A percentile compares a stretch with the other conserved stretches of the same genome.
Conservation (phyloP, 2,329 filamentous ascomycete species). For the Talaromyces albobiverticillius region DNA sequence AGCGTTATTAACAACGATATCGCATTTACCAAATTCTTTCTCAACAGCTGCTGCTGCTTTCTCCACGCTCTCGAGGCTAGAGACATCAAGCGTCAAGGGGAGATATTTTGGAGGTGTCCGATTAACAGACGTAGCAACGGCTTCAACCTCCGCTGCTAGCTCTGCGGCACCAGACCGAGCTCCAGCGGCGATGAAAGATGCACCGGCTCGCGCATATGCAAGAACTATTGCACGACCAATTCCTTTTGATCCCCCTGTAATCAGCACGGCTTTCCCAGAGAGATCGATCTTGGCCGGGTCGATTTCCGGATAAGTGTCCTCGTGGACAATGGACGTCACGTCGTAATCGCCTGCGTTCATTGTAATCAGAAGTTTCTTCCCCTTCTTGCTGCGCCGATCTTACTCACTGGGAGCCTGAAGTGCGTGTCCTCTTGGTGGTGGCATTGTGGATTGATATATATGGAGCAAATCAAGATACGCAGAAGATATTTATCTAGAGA, state of each 20-base stretch:
- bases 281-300: constrained; percentile 27
- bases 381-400: background rate
- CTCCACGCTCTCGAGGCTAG: constrained; percentile 30
- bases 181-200: constrained; percentile 35
- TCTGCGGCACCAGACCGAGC: constrained; percentile 23
- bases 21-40: constrained; percentile 32
- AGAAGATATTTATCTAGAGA: too few relatives aligned
- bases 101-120: constrained; percentile 29
- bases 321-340: constrained; percentile 28
- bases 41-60: constrained; percentile 27
- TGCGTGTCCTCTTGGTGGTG: background rate
- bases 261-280: constrained; percentile 32
- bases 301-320: constrained; percentile 34
- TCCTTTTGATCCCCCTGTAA: constrained; percentile 37
- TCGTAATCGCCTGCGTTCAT: constrained; percentile 16
- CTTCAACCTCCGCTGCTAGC: constrained; percentile 22
- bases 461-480: too few relatives aligned
- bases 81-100: constrained; percentile 33
- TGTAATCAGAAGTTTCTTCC: too few relatives aligned
- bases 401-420: constrained; percentile 1
- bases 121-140: constrained; percentile 22
- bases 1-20: constrained; percentile 51
- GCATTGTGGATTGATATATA: background rate
- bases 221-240: constrained; percentile 36
- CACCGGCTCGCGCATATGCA: constrained; percentile 31